Evolutionary conservation across 345 rosid genomes (phyloP), one percentile per base, ranked within the genome.

Genomic region (Xanthoceras sorbifolium): DNA sequence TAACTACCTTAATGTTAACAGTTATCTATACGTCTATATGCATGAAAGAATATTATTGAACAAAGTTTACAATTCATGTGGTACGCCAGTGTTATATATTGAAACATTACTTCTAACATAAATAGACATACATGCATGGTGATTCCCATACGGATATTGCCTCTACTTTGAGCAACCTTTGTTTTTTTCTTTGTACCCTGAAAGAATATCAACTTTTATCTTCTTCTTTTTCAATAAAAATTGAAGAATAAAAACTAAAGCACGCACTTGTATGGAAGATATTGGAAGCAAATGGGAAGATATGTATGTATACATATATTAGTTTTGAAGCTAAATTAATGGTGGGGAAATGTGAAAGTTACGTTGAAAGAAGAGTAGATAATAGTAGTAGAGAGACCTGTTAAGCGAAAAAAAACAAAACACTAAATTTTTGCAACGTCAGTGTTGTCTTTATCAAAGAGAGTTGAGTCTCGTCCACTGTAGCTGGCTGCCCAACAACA

Each of bases 361-460:
- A 63, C 72, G 31, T 64, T 11, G 29, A 26, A 28, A 25, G 61
- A 71, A 66, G 32, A 9, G 52, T 46, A 34, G 46, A 12, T n/a
- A n/a, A n/a, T n/a, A n/a, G n/a, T 6, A 32, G 66, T 62, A 62
- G 38, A 62, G 38, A 62, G 31, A 29, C 66, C 26, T 28, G n/a
- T 9, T 29, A 17, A 40, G 32, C 8, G 4, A 25, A 25, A 9
- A 25, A 52, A 64, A 67, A 34, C 54, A 64, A 72, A 18, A 71
- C 72, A 64, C 42, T 54, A 63, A 32, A 65, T 17, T n/a, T 78
- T 64, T 69, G 79, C 83, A 68, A 77, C 77, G 78, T 52, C 82
- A 71, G 78, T 71, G 69, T 75, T 59, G 84, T 81, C 84, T 78
- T 78, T 48, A 68, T 72, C 78, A 65, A 9, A 62, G 61, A 65